These are phyloP conservation scores for Nicotiana rustica DNA, from an alignment of 305 asterid genomes.

Conservation along the genomic window DNA sequence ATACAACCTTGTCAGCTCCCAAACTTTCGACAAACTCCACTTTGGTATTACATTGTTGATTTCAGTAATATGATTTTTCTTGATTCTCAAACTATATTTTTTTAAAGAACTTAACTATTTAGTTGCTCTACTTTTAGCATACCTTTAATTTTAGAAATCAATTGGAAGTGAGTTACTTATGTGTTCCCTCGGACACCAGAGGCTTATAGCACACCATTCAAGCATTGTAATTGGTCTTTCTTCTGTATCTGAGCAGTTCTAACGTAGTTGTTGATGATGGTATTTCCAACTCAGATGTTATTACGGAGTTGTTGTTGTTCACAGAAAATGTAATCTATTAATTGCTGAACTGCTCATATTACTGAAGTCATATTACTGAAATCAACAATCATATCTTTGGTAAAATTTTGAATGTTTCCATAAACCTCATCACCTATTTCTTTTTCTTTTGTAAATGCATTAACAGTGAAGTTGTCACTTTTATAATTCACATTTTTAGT, in stretches of 20 bases:
- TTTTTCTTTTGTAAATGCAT: too few relatives aligned
- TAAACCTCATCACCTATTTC: too few relatives aligned
- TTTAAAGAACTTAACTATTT: background rate
- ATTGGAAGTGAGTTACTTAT: slow-evolving; percentile 12
- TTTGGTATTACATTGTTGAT: slow-evolving; percentile 41
- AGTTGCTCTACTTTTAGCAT: background rate
- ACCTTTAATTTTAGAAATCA: background rate
- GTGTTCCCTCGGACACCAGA: slow-evolving; percentile 22
- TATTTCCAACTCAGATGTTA: slow-evolving; percentile 12
- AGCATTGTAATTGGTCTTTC: slow-evolving; percentile 1
- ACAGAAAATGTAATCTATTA: background rate
- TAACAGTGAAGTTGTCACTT: too few relatives aligned
- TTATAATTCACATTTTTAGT: too few relatives aligned
- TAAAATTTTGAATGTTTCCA: too few relatives aligned
- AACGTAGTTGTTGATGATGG: background rate
- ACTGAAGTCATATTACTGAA: too few relatives aligned
- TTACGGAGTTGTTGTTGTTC: slow-evolving; percentile 8
- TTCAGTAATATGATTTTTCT: slow-evolving; percentile 7
- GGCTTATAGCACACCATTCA: background rate
- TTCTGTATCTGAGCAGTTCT: background rate
- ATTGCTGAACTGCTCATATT: background rate
- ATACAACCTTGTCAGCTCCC: slow-evolving; percentile 67
- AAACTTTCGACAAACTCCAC: slow-evolving; percentile 61
- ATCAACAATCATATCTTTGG: too few relatives aligned
- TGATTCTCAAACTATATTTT: slow-evolving; percentile 2